Conservation (phyloP, 345 rosid species). For the Hypericum androsaemum region DNA sequence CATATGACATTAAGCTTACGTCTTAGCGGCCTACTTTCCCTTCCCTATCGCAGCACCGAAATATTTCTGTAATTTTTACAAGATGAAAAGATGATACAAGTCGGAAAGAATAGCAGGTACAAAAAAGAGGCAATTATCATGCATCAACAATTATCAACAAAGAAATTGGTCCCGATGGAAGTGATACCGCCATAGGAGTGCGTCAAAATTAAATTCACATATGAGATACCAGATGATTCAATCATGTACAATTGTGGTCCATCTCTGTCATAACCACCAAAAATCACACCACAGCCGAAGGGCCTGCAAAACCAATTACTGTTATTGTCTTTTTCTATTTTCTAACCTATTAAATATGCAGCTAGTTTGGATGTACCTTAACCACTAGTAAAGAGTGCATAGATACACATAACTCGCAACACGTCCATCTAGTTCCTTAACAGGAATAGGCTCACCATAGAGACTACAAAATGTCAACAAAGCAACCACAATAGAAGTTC, state of each 20-base stretch:
- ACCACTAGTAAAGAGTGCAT: slow-evolving; percentile 99
- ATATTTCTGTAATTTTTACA: slow-evolving; percentile 41
- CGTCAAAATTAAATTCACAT: slow-evolving; percentile 38
- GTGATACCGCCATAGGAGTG: no score
- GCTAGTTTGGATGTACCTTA: slow-evolving; percentile 41
- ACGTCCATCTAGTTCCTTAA: slow-evolving; percentile 89
- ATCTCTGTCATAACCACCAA: slow-evolving; percentile 97
- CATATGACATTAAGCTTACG: slow-evolving; percentile 39
- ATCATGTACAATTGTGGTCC: slow-evolving; percentile 92
- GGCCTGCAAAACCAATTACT: slow-evolving; percentile 43
- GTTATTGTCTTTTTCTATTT: slow-evolving; percentile 1
- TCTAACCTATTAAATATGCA: background rate
- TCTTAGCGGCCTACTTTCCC: slow-evolving; percentile 96
- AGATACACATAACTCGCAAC: slow-evolving; percentile 95
- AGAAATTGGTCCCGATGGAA: background rate
- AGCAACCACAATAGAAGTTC: background rate
- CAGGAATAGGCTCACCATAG: slow-evolving; percentile 84
- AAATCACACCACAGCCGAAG: slow-evolving; percentile 91
- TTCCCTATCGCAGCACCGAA: slow-evolving; percentile 97
- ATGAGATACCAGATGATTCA: slow-evolving; percentile 96
- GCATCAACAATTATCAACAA: background rate
- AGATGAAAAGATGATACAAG: background rate
- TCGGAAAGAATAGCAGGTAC: background rate
- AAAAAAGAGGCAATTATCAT: background rate
- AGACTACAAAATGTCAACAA: slow-evolving; percentile 30